Conservation (phyloP, 768 basidiomycete genomes). For the Lactarius sanguifluus region DNA sequence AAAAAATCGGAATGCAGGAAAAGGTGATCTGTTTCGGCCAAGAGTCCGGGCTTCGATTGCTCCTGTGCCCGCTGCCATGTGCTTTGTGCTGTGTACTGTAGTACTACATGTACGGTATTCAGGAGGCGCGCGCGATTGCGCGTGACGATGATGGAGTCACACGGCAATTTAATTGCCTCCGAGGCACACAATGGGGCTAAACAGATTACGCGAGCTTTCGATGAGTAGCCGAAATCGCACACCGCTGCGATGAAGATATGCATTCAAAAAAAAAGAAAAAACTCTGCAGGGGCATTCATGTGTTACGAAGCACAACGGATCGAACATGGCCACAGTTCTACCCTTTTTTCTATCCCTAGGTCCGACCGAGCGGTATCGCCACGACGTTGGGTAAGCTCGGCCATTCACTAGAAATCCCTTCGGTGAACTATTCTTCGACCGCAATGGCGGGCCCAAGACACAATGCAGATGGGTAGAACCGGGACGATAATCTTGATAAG, state of each 20-base stretch:
- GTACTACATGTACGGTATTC: not conserved
- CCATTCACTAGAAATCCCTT: not conserved
- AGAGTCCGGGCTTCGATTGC: not conserved
- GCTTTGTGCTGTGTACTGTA: not conserved
- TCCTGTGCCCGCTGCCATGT: not conserved
- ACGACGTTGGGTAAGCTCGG: not conserved
- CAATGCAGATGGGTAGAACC: not conserved
- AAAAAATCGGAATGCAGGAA: not conserved
- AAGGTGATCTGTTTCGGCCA: not conserved
- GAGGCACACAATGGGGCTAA: slow-evolving; percentile 12
- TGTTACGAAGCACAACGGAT: not conserved
- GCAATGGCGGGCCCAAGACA: not conserved
- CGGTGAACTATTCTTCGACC: slow-evolving; percentile 2
- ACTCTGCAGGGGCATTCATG: not conserved
- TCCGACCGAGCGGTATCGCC: not conserved
- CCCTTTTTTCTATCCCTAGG: not conserved
- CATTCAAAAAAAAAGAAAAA: not conserved
- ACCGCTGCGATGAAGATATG: slow-evolving; percentile 1
- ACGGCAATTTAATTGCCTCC: slow-evolving; percentile 14
- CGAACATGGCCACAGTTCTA: not conserved
- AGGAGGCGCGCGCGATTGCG: not conserved
- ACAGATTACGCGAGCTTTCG: slow-evolving; percentile 11
- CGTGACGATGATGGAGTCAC: not conserved
- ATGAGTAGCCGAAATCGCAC: slow-evolving; percentile 21
- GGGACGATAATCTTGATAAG: not conserved